Percentiles rank a stretch among this genome's conserved stretches.
phyloP scores from a whole-genome alignment of 2,329 filamentous ascomycete genomes.

The Xylariaceae sp. region DNA sequence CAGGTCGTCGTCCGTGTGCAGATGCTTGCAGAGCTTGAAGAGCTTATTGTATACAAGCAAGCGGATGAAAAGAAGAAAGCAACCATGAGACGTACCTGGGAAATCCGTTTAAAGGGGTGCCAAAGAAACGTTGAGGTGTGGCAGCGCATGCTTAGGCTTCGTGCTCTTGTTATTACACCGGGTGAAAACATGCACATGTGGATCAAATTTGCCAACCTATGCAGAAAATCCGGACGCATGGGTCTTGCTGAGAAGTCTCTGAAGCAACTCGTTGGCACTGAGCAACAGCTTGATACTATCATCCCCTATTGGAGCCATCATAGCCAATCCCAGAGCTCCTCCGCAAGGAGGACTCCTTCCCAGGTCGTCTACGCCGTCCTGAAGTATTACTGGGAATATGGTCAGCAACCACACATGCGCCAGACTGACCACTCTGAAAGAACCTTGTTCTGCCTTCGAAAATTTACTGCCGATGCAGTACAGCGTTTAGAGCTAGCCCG shows the following conservation, averaged over 20 bases:
- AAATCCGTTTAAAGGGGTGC: slow-evolving; percentile 87
- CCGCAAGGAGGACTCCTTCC: slow-evolving; percentile 53
- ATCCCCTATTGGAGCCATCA: slow-evolving; percentile 57
- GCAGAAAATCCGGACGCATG: slow-evolving; percentile 91
- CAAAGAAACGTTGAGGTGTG: slow-evolving; percentile 97
- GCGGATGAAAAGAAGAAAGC: slow-evolving; percentile 83
- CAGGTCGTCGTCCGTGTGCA: slow-evolving; percentile 97
- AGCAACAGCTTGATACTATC: slow-evolving; percentile 57
- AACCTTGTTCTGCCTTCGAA: slow-evolving; percentile 55
- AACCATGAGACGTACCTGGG: slow-evolving; percentile 92
- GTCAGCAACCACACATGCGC: slow-evolving; percentile 52
- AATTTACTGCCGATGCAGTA: slow-evolving; percentile 58
- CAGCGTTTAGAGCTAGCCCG: slow-evolving; percentile 51
- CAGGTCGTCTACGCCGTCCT: slow-evolving; percentile 94
- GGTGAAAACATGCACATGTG: slow-evolving; percentile 97
- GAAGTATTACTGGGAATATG: slow-evolving; percentile 93
- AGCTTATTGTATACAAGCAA: slow-evolving; percentile 97
- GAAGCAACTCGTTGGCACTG: slow-evolving; percentile 77
- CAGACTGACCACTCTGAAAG: slow-evolving; percentile 48
- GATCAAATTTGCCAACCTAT: slow-evolving; percentile 98
- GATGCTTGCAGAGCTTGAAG: slow-evolving; percentile 97
- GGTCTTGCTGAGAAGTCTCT: slow-evolving; percentile 93
- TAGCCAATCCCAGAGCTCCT: slow-evolving; percentile 31
- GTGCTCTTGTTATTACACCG: slow-evolving; percentile 85
- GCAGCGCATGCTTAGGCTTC: slow-evolving; percentile 95